Percentiles rank a stretch among this genome's conserved stretches.
These are phyloP conservation scores for Annulohypoxylon bovei DNA, from an alignment of 495 filamentous ascomycete genomes.

Conservation along the genomic window DNA sequence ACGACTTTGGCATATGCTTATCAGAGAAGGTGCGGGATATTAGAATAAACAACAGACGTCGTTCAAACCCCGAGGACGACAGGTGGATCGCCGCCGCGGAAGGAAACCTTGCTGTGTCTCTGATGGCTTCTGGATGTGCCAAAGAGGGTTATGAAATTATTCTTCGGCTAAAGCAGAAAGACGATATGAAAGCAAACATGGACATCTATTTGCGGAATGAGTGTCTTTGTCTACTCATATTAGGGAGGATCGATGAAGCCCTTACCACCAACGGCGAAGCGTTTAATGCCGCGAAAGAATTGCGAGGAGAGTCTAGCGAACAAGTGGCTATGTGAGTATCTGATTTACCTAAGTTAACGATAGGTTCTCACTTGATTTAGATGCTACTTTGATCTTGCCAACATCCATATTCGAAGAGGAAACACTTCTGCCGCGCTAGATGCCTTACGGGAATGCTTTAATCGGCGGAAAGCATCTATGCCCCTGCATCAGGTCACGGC, in stretches of 20 bases:
- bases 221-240: constrained; percentile 1
- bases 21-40: neutral
- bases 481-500: neutral
- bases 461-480: neutral
- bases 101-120: neutral
- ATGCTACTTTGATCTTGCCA: constrained; percentile 6
- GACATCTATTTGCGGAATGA: neutral
- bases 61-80: neutral
- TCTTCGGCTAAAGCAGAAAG: neutral
- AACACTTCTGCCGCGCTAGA: neutral
- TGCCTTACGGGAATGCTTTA: neutral
- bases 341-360: neutral
- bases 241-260: neutral
- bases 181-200: neutral
- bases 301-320: neutral
- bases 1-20: neutral
- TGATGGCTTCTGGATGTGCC: neutral
- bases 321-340: neutral
- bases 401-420: neutral
- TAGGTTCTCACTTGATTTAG: neutral
- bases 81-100: constrained; percentile 1
- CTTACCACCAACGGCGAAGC: neutral
- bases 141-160: neutral
- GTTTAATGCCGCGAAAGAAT: neutral
- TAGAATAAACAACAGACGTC: neutral